Percentiles rank a stretch among this genome's conserved stretches.
Evolutionary conservation across 345 rosid species (phyloP).

Genomic region (Eucalyptus victrix): DNA sequence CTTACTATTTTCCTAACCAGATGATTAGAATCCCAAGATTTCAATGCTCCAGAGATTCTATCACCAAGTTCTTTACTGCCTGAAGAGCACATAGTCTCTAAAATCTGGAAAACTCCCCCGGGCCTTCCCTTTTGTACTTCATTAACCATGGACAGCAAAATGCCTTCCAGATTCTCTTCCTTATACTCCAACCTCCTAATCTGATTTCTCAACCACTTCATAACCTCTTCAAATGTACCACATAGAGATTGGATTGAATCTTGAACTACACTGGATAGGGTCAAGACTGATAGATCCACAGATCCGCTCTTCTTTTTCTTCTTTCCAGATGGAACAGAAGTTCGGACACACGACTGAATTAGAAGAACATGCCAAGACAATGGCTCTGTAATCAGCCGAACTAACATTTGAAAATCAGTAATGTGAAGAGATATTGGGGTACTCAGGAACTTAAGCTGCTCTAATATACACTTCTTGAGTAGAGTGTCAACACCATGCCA

Average conservation of each 20-base stretch:
- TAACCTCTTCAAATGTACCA: constrained; percentile 37
- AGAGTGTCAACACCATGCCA: constrained; percentile 48
- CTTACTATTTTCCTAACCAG: constrained; percentile 41
- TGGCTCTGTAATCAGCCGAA: constrained; percentile 72
- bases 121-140: constrained; percentile 42
- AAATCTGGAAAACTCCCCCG: constrained; percentile 44
- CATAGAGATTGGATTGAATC: constrained; percentile 35
- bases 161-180: constrained; percentile 25
- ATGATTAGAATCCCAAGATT: constrained; percentile 49
- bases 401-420: constrained; percentile 36
- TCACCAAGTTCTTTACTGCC: constrained; percentile 43
- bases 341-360: constrained; percentile 62
- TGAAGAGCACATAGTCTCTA: constrained; percentile 30
- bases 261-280: constrained; percentile 20
- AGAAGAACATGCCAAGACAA: constrained; percentile 82
- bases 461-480: constrained; percentile 38
- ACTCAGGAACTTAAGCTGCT: constrained; percentile 33
- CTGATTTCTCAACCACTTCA: constrained; percentile 33
- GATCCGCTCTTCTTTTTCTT: constrained; percentile 80
- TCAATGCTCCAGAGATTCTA: constrained; percentile 42
- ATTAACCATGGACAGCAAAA: constrained; percentile 27
- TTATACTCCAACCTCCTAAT: constrained; percentile 38
- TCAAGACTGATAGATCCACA: constrained; percentile 30
- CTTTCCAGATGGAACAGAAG: constrained; percentile 72
- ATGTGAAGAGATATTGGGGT: constrained; percentile 28